phyloP scores from a whole-genome alignment of 352 stramenopile genomes.

The Globisporangium barbulae region DNA sequence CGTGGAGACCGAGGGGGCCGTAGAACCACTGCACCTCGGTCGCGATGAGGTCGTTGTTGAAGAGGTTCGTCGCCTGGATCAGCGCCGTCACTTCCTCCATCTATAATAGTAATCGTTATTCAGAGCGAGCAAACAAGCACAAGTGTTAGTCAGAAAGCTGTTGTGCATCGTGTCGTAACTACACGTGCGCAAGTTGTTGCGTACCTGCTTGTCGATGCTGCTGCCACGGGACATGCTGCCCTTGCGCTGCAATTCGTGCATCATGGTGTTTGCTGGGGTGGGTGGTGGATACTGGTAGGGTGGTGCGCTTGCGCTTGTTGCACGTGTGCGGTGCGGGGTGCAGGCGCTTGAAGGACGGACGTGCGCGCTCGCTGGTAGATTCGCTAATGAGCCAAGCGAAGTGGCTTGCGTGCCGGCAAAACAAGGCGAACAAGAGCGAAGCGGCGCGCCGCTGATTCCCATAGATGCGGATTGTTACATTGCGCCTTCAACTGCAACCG shows the following conservation, averaged over 20 bases:
- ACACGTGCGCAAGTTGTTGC: not conserved
- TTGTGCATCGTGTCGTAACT: not conserved
- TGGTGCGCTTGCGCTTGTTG: not conserved
- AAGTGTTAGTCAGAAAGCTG: not conserved
- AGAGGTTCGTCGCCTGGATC: constrained; percentile 51
- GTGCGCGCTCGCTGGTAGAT: constrained; percentile 6
- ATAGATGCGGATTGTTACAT: not conserved
- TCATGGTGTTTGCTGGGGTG: not conserved
- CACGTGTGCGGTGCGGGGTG: not conserved
- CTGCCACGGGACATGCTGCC: constrained; percentile 16
- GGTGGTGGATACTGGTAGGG: not conserved
- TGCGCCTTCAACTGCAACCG: constrained; percentile 8
- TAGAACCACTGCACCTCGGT: constrained; percentile 85
- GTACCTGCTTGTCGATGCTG: constrained; percentile 17
- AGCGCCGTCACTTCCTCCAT: constrained; percentile 70
- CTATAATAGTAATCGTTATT: constrained; percentile 11
- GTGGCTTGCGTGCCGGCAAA: not conserved
- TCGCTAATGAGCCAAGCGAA: not conserved
- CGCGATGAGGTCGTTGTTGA: constrained; percentile 53
- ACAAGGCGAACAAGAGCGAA: not conserved
- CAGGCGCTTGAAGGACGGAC: not conserved
- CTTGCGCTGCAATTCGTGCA: constrained; percentile 11
- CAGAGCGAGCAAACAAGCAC: not conserved
- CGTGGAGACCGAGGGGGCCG: constrained; percentile 69
- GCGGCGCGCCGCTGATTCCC: constrained; percentile 1